A percentile compares a stretch with the other conserved stretches of the same genome.
Conservation (phyloP, 345 rosid species). For the Linum lewisii region DNA sequence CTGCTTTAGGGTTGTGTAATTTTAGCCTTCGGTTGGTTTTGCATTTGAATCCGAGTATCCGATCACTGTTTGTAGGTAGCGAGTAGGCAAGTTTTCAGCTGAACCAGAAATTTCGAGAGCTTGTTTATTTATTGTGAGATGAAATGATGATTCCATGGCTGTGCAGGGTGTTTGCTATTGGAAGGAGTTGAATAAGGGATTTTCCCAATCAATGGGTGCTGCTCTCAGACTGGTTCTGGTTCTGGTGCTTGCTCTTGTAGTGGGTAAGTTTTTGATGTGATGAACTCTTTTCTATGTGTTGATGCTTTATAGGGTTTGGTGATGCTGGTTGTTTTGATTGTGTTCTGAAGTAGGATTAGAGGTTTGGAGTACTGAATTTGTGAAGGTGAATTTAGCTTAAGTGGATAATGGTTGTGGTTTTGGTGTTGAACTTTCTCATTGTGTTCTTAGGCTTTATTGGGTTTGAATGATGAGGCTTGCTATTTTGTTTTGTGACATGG, state of each 20-base stretch:
- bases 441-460: no score
- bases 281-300: no score
- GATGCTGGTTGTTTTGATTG: no score
- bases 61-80: not conserved
- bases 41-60: not conserved
- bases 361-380: not conserved
- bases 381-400: no score
- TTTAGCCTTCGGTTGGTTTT: no score
- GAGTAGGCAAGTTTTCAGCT: not conserved
- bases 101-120: not conserved
- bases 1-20: not conserved
- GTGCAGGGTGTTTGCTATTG: not conserved
- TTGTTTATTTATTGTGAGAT: not conserved
- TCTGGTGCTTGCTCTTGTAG: slow-evolving; percentile 33
- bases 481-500: no score
- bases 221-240: slow-evolving; percentile 28
- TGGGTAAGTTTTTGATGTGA: slow-evolving; percentile 27
- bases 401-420: no score
- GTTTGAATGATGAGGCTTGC: no score
- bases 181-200: slow-evolving; percentile 29
- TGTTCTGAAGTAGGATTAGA: no score
- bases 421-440: no score
- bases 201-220: slow-evolving; percentile 33
- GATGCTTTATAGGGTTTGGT: no score
- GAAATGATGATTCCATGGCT: not conserved